A percentile compares a stretch with the other conserved stretches of the same genome.
Evolutionary conservation across 176 grass and related monocot species (phyloP).

Genomic region (Triticum turgidum): DNA sequence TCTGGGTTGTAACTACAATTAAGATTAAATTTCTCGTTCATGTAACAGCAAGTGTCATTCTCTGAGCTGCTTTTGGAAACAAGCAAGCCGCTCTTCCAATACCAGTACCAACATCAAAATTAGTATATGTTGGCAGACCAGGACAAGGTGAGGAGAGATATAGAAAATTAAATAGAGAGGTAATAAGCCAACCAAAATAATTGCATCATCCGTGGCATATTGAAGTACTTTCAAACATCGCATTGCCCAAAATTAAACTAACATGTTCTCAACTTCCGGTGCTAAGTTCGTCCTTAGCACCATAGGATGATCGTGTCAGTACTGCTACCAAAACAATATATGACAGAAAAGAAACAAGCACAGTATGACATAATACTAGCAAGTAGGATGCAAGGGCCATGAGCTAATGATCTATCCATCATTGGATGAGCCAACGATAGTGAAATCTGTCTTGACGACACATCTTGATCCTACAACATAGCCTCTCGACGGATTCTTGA

Average conservation of each 20-base stretch:
- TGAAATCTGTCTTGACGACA: background rate
- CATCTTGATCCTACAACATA: background rate
- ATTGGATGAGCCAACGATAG: background rate
- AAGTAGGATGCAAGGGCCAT: background rate
- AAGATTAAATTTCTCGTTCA: too few relatives aligned
- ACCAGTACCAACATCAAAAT: too few relatives aligned
- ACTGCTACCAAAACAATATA: background rate
- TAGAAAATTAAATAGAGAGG: background rate
- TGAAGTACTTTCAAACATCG: background rate
- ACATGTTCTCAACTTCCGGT: background rate
- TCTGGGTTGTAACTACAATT: too few relatives aligned
- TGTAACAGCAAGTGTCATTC: too few relatives aligned
- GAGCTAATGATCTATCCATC: background rate
- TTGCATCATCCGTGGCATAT: background rate
- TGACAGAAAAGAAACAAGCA: background rate
- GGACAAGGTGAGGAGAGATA: background rate
- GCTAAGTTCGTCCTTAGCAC: background rate
- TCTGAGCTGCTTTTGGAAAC: too few relatives aligned
- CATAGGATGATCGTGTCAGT: background rate
- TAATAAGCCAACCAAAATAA: background rate
- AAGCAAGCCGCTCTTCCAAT: too few relatives aligned
- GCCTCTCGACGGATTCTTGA: background rate
- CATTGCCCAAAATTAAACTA: background rate
- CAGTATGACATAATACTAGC: background rate
- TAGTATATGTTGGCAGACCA: background rate